Percentiles rank a stretch among this genome's conserved stretches.
Evolutionary conservation across 2,329 filamentous ascomycete genomes (phyloP).

Genomic region (Exserohilum turcica): DNA sequence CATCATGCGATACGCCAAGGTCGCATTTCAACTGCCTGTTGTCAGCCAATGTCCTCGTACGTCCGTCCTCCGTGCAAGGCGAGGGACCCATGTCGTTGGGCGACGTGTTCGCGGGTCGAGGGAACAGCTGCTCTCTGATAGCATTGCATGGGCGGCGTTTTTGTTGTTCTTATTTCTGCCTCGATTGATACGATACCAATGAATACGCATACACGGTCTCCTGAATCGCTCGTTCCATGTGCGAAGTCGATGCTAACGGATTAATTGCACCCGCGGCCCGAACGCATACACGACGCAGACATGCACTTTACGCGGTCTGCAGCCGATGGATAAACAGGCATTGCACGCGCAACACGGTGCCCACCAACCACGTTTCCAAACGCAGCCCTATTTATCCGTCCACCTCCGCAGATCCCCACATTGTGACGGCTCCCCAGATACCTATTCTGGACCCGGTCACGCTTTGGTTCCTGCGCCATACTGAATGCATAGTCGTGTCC

Average conservation of each 20-base stretch:
- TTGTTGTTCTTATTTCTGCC: constrained; percentile 1
- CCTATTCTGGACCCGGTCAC: constrained; percentile 25
- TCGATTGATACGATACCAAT: constrained; percentile 29
- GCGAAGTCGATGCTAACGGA: constrained; percentile 1
- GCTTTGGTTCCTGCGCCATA: constrained; percentile 15
- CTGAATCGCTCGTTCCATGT: neutral
- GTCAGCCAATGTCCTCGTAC: neutral
- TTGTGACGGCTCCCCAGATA: constrained; percentile 16
- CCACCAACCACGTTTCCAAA: constrained; percentile 37
- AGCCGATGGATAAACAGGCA: constrained; percentile 26
- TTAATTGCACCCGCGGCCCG: constrained; percentile 9
- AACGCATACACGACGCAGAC: constrained; percentile 2
- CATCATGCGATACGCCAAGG: neutral
- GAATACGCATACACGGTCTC: constrained; percentile 18
- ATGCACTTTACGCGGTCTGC: constrained; percentile 15
- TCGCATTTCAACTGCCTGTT: neutral
- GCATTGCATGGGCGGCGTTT: constrained; percentile 19
- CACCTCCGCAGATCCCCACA: constrained; percentile 35
- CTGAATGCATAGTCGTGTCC: constrained; percentile 20
- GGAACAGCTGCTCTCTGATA: neutral
- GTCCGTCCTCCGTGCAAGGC: neutral
- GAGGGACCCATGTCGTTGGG: neutral
- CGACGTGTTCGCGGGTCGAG: neutral
- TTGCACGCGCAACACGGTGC: constrained; percentile 4
- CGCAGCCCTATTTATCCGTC: constrained; percentile 40